Conservation (phyloP, 345 rosid genomes). For the Cardamine chenopodiifolia region DNA sequence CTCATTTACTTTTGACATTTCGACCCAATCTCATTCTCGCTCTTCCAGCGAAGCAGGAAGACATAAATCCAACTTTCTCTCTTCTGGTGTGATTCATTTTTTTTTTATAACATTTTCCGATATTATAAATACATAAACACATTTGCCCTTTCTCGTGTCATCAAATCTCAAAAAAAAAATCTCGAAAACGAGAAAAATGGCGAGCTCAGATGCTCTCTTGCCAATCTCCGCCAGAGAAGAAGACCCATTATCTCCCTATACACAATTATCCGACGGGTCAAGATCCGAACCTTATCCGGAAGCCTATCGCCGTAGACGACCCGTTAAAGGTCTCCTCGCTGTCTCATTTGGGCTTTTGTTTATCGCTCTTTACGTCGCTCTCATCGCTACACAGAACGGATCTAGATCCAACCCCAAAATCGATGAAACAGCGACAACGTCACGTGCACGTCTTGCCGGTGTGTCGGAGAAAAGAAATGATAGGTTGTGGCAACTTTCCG, state of each 20-base stretch:
- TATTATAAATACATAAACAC: constrained; percentile 27
- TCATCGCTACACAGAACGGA: constrained; percentile 38
- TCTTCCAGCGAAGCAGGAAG: constrained; percentile 42
- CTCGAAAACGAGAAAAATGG: constrained; percentile 37
- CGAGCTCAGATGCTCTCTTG: constrained; percentile 40
- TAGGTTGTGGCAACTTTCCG: constrained; percentile 27
- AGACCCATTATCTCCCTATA: constrained; percentile 27
- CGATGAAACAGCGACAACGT: constrained; percentile 23
- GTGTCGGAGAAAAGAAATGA: constrained; percentile 79
- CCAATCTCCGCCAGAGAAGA: constrained; percentile 39
- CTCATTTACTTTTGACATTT: constrained; percentile 24
- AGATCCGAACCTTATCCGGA: constrained; percentile 38
- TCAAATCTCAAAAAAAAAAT: constrained; percentile 27
- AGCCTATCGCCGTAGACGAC: constrained; percentile 19
- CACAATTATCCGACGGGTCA: constrained; percentile 27
- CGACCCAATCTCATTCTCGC: neutral
- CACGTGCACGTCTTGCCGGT: constrained; percentile 62
- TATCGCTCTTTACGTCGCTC: constrained; percentile 38
- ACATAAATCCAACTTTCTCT: constrained; percentile 26
- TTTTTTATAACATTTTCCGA: neutral
- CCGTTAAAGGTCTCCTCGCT: constrained; percentile 42
- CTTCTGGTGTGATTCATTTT: neutral
- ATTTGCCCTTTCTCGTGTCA: constrained; percentile 36
- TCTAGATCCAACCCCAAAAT: constrained; percentile 21
- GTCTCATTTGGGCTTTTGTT: constrained; percentile 40